phyloP scores from a whole-genome alignment of 2,329 filamentous ascomycete genomes.

The Paecilomyces sp. region DNA sequence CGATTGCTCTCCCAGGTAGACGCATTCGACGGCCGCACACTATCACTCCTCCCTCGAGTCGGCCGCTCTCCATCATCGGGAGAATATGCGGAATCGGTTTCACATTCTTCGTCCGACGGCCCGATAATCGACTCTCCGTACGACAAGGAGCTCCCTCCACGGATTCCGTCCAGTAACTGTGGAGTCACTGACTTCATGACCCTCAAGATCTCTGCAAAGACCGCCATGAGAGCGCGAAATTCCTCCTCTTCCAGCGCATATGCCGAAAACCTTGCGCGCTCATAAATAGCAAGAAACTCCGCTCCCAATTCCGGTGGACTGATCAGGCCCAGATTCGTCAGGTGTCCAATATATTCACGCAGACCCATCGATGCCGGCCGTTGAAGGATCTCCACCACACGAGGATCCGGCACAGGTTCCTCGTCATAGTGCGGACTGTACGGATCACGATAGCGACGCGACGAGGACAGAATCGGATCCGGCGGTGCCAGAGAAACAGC shows the following conservation, averaged over 20 bases:
- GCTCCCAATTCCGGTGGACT: slow-evolving; percentile 42
- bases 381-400: slow-evolving; percentile 64
- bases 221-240: slow-evolving; percentile 73
- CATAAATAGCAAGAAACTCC: slow-evolving; percentile 69
- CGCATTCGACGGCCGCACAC: slow-evolving; percentile 18
- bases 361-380: slow-evolving; percentile 65
- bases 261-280: slow-evolving; percentile 75
- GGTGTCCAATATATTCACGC: slow-evolving; percentile 68
- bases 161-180: slow-evolving; percentile 40
- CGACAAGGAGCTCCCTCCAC: slow-evolving; percentile 13
- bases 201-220: slow-evolving; percentile 74
- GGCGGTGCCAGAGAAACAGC: slow-evolving; percentile 76
- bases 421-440: slow-evolving; percentile 21
- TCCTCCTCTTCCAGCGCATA: slow-evolving; percentile 59
- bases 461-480: slow-evolving; percentile 38
- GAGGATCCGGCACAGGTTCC: slow-evolving; percentile 50
- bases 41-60: slow-evolving; percentile 16
- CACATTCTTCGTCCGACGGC: slow-evolving; percentile 32
- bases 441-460: slow-evolving; percentile 24
- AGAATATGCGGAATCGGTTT: slow-evolving; percentile 23
- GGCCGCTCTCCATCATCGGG: slow-evolving; percentile 11
- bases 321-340: slow-evolving; percentile 61
- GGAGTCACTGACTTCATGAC: slow-evolving; percentile 62
- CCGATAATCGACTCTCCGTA: slow-evolving; percentile 29
- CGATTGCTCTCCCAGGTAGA: slow-evolving; percentile 20